A percentile compares a stretch with the other conserved stretches of the same genome.
phyloP scores from a whole-genome alignment of 2,329 filamentous ascomycete genomes.

The Apiospora rasikravindrae region DNA sequence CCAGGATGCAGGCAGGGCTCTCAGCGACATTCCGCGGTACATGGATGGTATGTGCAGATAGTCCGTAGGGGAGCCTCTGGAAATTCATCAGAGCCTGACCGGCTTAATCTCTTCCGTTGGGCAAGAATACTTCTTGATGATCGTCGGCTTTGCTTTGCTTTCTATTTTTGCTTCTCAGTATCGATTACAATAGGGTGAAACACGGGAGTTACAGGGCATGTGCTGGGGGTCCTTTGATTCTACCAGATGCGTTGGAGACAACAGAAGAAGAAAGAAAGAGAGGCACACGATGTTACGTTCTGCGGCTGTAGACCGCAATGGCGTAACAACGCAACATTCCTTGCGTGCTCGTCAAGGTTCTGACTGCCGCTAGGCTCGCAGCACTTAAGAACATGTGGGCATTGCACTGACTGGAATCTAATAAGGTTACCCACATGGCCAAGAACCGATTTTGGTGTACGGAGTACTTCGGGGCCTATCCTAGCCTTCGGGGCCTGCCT shows the following conservation, averaged over 20 bases:
- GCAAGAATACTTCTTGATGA: background rate
- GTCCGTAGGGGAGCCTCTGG: background rate
- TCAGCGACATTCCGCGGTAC: background rate
- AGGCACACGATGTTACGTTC: background rate
- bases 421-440: background rate
- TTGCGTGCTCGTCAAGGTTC: conserved; percentile 16
- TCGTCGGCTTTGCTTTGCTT: background rate
- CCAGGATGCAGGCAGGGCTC: background rate
- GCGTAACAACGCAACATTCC: conserved; percentile 7
- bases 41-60: background rate
- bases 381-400: background rate
- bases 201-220: background rate
- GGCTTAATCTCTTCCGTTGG: background rate
- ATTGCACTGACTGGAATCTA: background rate
- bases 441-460: background rate
- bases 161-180: background rate
- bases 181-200: background rate
- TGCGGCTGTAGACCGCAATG: background rate
- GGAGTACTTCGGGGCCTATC: background rate
- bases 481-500: no score
- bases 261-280: background rate
- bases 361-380: background rate
- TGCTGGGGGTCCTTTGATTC: conserved; percentile 4
- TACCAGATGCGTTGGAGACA: background rate
- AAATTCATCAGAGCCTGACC: conserved; percentile 8